Conservation (phyloP, 169 alveolate genomes). For the Eimeria acervulina region DNA sequence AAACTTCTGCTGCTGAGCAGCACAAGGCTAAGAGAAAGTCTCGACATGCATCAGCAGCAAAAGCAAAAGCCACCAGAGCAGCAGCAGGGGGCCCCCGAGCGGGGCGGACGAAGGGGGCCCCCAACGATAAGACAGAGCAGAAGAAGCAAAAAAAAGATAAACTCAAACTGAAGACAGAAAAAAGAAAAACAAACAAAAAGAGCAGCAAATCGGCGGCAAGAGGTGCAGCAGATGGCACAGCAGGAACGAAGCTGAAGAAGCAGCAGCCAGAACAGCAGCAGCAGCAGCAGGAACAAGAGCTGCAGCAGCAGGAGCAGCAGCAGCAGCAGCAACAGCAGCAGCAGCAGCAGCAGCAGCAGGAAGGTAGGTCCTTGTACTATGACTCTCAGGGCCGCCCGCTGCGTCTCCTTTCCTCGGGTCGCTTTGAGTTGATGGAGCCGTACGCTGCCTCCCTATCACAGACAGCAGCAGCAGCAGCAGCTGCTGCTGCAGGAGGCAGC, state of each 20-base stretch:
- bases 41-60: not conserved
- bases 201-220: conserved; percentile 13
- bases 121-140: not conserved
- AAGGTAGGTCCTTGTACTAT: not conserved
- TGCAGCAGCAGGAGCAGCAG: conserved; percentile 27
- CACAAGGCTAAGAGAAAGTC: too few relatives aligned
- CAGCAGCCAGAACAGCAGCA: not conserved
- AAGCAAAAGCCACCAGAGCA: not conserved
- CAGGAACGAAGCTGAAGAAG: not conserved
- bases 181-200: not conserved
- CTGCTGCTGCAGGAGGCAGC: conserved; percentile 51
- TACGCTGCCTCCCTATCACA: not conserved
- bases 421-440: not conserved
- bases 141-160: not conserved
- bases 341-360: conserved; percentile 24
- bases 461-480: conserved; percentile 58
- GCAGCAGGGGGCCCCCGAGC: not conserved
- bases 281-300: not conserved
- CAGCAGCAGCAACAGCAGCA: conserved; percentile 39
- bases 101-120: not conserved
- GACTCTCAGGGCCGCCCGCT: conserved; percentile 38
- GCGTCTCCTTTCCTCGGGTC: conserved; percentile 42
- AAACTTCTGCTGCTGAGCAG: too few relatives aligned
- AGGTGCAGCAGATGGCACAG: not conserved
- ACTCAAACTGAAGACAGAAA: not conserved